Conservation (phyloP, 768 basidiomycete genomes). For the Leccinum subtestaceum region DNA sequence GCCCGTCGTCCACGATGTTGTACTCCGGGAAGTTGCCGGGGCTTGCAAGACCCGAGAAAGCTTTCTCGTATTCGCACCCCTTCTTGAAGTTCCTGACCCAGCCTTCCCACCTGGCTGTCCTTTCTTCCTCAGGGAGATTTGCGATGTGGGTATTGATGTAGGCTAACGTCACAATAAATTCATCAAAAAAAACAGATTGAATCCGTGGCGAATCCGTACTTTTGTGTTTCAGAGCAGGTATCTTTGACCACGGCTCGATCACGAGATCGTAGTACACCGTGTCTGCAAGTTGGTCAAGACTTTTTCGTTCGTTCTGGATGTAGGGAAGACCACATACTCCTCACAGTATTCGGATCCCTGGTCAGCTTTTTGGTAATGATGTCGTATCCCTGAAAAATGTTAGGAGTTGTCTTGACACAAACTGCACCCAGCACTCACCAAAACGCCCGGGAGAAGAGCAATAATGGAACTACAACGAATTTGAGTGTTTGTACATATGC, state of each 20-base stretch:
- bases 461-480: not conserved
- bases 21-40: not conserved
- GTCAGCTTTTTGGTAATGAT: not conserved
- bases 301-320: not conserved
- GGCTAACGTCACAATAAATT: not conserved
- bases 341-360: not conserved
- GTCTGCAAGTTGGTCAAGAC: not conserved
- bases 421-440: not conserved
- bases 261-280: not conserved
- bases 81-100: not conserved
- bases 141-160: conserved; percentile 2
- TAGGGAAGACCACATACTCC: not conserved
- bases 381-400: conserved; percentile 2
- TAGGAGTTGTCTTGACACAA: too few relatives aligned
- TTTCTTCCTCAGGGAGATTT: not conserved
- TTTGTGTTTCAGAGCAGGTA: not conserved
- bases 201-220: not conserved
- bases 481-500: not conserved
- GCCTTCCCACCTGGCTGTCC: not conserved
- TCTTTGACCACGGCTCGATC: conserved; percentile 1
- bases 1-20: not conserved
- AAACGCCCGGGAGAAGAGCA: conserved; percentile 3
- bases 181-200: not conserved
- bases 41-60: not conserved
- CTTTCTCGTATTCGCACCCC: not conserved